Base-by-base conservation (phyloP, 2,329 filamentous ascomycete species). In the Fusarium camptoceras region DNA sequence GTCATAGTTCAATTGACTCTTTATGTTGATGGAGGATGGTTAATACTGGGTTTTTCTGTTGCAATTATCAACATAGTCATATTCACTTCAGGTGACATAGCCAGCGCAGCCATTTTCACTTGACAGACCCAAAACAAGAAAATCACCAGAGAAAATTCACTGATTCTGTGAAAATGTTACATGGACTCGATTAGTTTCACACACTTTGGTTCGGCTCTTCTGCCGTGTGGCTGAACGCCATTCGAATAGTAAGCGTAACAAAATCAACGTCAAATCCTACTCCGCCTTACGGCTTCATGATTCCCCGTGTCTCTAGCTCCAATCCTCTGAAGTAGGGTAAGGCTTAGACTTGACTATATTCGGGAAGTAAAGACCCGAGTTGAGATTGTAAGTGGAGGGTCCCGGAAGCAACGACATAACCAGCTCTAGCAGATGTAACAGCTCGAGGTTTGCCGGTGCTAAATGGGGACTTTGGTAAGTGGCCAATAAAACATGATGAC, bases 221-320 rank as follows among this genome's bases (percentile, higher is more conserved):
- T 61, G 43, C 48, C 62, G 55, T 61, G 62, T 66, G 55, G 62
- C 63, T 66, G 25, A 50, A 61, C 46, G 48, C 48, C 30, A 55
- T 62, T 25, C 7, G 15, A 24, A 34, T 31, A 39, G 54, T 59
- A 42, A 56, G 54, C 43, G n/a, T 20, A 44, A 46, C 30, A 15
- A 25, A 50, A 37, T 24, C n/a, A 28, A 48, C 51, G 24, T 27
- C 37, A 20, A 28, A 20, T 10, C 15, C 46, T 28, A 60, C 63
- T 66, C 22, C 55, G 63, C 63, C 62, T 28, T 25, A 28, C 46
- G 46, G 28, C 30, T 46, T 48, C 39, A 16, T 12, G 11, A 58
- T 25, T 39, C 20, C 34, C 54, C 43, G 34, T 42, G 30, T 28
- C 44, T 65, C 24, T 55, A 27, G 30, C 12, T 14, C 22, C n/a